Conservation (phyloP, 1,284 basidiomycete genomes). For the Papiliotrema laurentii region DNA sequence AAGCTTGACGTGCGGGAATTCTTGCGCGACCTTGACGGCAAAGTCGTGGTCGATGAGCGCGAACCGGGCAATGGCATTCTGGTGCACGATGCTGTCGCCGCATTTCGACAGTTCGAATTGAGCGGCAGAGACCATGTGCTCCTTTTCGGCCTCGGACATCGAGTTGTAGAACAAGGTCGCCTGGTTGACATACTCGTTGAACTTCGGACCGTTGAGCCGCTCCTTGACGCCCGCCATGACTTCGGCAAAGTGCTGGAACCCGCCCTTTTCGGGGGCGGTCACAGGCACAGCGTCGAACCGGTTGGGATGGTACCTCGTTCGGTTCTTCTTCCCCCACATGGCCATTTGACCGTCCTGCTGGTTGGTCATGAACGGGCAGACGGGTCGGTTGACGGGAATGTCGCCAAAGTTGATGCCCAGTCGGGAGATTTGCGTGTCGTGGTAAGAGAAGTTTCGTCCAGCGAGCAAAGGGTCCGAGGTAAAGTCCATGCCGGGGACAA, state of each 20-base stretch:
- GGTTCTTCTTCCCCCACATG: slow-evolving; percentile 57
- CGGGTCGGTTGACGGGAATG: slow-evolving; percentile 74
- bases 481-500: slow-evolving; percentile 75
- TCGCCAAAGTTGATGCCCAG: slow-evolving; percentile 58
- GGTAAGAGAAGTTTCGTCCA: slow-evolving; percentile 76
- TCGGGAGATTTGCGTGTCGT: slow-evolving; percentile 70
- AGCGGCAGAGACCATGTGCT: slow-evolving; percentile 62
- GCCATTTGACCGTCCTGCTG: slow-evolving; percentile 67
- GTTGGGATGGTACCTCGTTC: slow-evolving; percentile 65
- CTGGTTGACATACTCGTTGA: slow-evolving; percentile 51
- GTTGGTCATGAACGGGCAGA: slow-evolving; percentile 72
- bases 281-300: slow-evolving; percentile 54
- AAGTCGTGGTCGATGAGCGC: slow-evolving; percentile 64
- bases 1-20: slow-evolving; percentile 51
- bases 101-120: slow-evolving; percentile 76
- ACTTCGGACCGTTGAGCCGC: slow-evolving; percentile 65
- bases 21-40: slow-evolving; percentile 59
- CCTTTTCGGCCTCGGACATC: slow-evolving; percentile 60
- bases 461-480: slow-evolving; percentile 77
- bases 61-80: slow-evolving; percentile 61
- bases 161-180: slow-evolving; percentile 70
- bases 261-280: slow-evolving; percentile 52
- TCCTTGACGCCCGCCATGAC: slow-evolving; percentile 60
- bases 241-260: slow-evolving; percentile 51
- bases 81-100: slow-evolving; percentile 65